These are phyloP conservation scores for Closterium sp. DNA, from an alignment of 139 green algal genomes.

Conservation along the genomic window DNA sequence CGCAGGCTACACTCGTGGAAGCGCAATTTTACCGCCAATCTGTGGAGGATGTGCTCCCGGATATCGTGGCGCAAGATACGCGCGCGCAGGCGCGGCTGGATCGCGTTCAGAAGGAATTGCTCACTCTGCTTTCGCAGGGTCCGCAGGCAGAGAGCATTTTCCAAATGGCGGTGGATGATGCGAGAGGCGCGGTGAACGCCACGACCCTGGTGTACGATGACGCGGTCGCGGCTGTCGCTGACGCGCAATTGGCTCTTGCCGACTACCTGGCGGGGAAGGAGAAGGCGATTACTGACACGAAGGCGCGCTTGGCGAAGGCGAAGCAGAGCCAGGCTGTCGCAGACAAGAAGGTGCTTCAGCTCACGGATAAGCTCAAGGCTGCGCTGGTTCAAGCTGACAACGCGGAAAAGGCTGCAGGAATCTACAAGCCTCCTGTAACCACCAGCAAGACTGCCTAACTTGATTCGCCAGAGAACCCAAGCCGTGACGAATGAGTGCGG, in stretches of 20 bases:
- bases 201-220: background rate
- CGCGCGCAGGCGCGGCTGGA: background rate
- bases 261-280: background rate
- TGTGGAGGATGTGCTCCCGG: background rate
- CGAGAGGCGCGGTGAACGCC: background rate
- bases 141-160: background rate
- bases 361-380: background rate
- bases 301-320: background rate
- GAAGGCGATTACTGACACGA: background rate
- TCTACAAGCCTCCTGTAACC: background rate
- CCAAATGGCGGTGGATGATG: background rate
- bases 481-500: background rate
- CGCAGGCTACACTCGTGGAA: background rate
- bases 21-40: background rate
- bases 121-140: background rate
- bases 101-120: background rate
- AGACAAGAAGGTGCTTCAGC: background rate
- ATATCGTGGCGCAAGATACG: background rate
- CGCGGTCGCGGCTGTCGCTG: background rate
- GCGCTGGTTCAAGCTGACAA: background rate
- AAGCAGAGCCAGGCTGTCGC: background rate
- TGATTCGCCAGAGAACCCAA: background rate
- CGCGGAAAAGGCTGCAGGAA: background rate
- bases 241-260: background rate
- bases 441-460: background rate